These are phyloP conservation scores for Xylaria sp. DNA, from an alignment of 495 filamentous ascomycete genomes.

Conservation along the genomic window DNA sequence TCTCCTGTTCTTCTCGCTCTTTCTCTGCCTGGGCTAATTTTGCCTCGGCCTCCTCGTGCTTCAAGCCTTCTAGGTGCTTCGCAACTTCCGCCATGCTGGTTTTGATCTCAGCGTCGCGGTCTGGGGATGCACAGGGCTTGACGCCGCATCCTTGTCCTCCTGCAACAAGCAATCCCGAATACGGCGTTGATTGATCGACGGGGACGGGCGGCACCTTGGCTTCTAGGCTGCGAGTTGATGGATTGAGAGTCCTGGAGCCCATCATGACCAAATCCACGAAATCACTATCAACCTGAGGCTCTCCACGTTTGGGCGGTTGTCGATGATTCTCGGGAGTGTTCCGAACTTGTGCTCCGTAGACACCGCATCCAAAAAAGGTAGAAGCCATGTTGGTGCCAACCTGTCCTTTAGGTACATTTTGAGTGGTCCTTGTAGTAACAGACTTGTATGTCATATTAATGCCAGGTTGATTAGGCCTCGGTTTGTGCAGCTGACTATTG, in stretches of 20 bases:
- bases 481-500: background rate
- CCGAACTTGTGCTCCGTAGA: background rate
- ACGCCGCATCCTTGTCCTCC: background rate
- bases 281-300: background rate
- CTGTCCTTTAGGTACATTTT: background rate
- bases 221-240: background rate
- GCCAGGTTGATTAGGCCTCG: background rate
- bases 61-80: background rate
- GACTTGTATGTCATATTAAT: background rate
- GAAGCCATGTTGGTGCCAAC: too few species aligned
- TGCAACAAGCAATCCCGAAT: background rate
- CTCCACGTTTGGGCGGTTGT: background rate
- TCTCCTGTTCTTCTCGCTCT: background rate
- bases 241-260: background rate
- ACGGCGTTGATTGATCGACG: background rate
- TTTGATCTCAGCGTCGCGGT: background rate
- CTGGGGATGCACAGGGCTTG: background rate
- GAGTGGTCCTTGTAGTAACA: background rate
- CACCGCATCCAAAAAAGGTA: background rate
- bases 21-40: background rate
- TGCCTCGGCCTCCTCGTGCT: background rate
- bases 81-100: background rate
- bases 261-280: background rate
- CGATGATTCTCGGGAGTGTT: background rate
- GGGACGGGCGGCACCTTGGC: background rate